phyloP scores from a whole-genome alignment of 345 rosid species.

The Citrus unshiu region DNA sequence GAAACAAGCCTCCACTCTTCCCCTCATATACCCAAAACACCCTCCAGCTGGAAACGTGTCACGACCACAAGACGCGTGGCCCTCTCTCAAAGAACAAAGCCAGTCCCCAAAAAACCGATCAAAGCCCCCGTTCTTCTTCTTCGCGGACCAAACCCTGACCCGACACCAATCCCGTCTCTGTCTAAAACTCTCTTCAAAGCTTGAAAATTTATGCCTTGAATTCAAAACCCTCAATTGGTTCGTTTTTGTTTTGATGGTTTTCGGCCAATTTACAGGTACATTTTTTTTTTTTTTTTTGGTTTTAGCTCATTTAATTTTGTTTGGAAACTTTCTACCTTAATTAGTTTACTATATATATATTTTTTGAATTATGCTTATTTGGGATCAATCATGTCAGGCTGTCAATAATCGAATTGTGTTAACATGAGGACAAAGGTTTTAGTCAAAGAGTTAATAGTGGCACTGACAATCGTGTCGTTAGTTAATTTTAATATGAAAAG shows the following conservation, averaged over 20 bases:
- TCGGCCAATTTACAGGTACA: neutral
- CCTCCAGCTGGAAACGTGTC: slow-evolving; percentile 3
- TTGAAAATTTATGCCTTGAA: neutral
- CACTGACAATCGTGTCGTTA: neutral
- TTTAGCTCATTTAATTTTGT: neutral
- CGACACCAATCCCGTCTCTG: neutral
- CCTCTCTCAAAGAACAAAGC: neutral
- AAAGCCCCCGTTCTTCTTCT: neutral
- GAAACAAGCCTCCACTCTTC: neutral
- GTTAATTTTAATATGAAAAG: neutral
- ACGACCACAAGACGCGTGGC: neutral
- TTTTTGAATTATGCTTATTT: neutral
- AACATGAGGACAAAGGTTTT: neutral
- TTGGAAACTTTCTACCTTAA: neutral
- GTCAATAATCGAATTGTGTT: neutral
- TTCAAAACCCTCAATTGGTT: slow-evolving; percentile 4
- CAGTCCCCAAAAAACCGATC: neutral
- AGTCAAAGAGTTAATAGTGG: neutral
- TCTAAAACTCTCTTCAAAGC: neutral
- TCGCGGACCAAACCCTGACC: slow-evolving; percentile 1
- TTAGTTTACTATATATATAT: neutral
- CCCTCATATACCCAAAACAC: neutral
- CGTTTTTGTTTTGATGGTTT: neutral
- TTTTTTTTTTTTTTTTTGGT: neutral
- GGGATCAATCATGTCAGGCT: neutral